Evolutionary conservation across 495 filamentous ascomycete genomes (phyloP).

Genomic region (Oleoguttula mirabilis): DNA sequence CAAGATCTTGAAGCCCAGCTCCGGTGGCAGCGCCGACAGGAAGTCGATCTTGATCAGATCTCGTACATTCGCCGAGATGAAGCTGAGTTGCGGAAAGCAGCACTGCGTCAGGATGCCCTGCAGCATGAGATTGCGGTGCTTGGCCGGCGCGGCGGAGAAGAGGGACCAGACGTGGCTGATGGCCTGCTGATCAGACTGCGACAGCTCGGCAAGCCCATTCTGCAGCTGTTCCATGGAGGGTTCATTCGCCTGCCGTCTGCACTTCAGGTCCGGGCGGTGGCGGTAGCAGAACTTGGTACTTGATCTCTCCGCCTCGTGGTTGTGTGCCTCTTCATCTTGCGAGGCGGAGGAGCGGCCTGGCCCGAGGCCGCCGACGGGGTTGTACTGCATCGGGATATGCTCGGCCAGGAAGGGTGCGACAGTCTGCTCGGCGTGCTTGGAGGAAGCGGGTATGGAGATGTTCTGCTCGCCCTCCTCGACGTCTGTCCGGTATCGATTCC

Average conservation of each 20-base stretch:
- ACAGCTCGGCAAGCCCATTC: conserved; percentile 67
- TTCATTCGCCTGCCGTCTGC: conserved; percentile 81
- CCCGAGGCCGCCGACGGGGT: conserved; percentile 44
- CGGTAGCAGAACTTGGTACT: conserved; percentile 95
- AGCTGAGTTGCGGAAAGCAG: conserved; percentile 93
- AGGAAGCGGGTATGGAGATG: conserved; percentile 17
- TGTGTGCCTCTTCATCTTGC: conserved; percentile 25
- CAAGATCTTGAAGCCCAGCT: conserved; percentile 86
- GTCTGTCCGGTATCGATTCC: conserved; percentile 16
- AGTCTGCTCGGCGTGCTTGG: conserved; percentile 39
- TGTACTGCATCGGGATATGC: conserved; percentile 77
- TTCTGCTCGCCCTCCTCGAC: conserved; percentile 12
- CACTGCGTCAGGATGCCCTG: conserved; percentile 90
- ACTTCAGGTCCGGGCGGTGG: conserved; percentile 89
- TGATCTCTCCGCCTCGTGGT: conserved; percentile 32
- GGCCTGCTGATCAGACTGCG: conserved; percentile 74
- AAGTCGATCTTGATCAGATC: conserved; percentile 96
- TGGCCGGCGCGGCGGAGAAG: conserved; percentile 88
- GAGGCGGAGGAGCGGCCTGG: neutral
- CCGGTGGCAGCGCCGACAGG: conserved; percentile 70
- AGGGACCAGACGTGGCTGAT: conserved; percentile 95
- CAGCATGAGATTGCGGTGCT: conserved; percentile 88
- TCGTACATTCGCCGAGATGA: conserved; percentile 70
- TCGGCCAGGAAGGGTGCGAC: conserved; percentile 74
- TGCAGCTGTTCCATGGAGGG: conserved; percentile 91